Base-by-base conservation (phyloP, 2,329 filamentous ascomycete genomes). In the Fusarium succisae region DNA sequence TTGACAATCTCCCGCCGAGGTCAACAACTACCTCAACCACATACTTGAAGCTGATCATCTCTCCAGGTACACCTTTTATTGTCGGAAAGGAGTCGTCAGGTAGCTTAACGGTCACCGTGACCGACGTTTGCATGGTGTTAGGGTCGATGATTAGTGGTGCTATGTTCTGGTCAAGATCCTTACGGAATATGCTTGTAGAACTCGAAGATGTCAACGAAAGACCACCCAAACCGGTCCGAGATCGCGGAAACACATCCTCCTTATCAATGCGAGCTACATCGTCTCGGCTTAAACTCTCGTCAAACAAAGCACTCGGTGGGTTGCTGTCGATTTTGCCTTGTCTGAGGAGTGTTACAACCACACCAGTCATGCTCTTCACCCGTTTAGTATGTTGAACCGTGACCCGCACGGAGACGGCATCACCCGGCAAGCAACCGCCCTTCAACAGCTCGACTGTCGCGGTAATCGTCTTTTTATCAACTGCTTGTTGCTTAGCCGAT, bases 41-140 rank as follows among this genome's bases (percentile, higher is more conserved):
- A 79, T 99, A 98, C 76, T 92, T 94, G 85, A 99, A 98, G 77
- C 92, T 95, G 74, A 99, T 96, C 91, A 98, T 96, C 39, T 94
- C 92, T 8, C 96, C 95, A 0, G 96, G 96, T 0, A 98, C 94
- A 62, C 92, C 92, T 35, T 91, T 91, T 71, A 98, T 98, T 5
- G 95, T 98, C 0, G 96, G 96, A 76, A 98, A 98, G 0, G 91
- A 91, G 78, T 98, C 94, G 72, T 97, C 94, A 0, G 96, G 96
- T 6, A 98, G 90, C 75, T 94, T 91, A 22, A 99, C 90, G 7
- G 93, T 93, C 8, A 95, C 93, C 22, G 92, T 96, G 47, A 98
- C 90, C 51, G 92, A 92, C 3, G 95, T 91, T 26, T 91, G 92
- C 74, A 98, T 87, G 2, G 92, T 95, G 32, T 82, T 85, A 1